Conservation (phyloP, 805 yeast genomes). For the Debaryomyces maramus region DNA sequence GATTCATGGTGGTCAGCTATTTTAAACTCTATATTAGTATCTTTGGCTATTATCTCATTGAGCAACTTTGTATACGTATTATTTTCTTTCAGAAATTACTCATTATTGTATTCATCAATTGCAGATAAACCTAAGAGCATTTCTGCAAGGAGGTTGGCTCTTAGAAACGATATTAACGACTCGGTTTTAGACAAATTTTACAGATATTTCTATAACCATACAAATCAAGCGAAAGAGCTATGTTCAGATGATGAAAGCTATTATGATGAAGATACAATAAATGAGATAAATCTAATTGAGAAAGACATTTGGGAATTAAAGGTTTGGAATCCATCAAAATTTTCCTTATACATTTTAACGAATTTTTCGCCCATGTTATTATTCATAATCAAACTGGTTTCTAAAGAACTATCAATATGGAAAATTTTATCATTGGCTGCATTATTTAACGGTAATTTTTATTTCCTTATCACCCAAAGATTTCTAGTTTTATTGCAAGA, state of each 20-base stretch:
- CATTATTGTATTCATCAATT: conserved; percentile 27
- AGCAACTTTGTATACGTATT: conserved; percentile 1
- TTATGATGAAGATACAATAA: conserved; percentile 15
- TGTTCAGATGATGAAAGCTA: conserved; percentile 22
- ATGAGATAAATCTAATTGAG: conserved; percentile 18
- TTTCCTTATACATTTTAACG: conserved; percentile 50
- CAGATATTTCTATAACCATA: conserved; percentile 10
- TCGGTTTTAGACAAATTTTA: conserved; percentile 4
- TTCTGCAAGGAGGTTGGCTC: conserved; percentile 9
- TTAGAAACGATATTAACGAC: neutral
- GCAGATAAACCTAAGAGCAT: conserved; percentile 25
- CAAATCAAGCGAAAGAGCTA: conserved; percentile 16
- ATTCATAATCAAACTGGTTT: conserved; percentile 38
- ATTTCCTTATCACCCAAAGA: conserved; percentile 37
- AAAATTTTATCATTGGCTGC: conserved; percentile 4
- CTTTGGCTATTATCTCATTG: neutral
- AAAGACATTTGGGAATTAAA: conserved; percentile 53
- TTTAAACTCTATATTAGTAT: neutral
- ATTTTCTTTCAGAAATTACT: conserved; percentile 27
- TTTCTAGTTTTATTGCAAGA: conserved; percentile 55
- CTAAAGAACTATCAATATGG: conserved; percentile 20
- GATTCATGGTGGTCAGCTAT: neutral
- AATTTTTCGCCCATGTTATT: conserved; percentile 61
- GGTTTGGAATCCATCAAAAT: conserved; percentile 69
- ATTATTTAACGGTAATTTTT: conserved; percentile 29